Conservation (phyloP, 306 rosid genomes). For the Quillaja saponaria region DNA sequence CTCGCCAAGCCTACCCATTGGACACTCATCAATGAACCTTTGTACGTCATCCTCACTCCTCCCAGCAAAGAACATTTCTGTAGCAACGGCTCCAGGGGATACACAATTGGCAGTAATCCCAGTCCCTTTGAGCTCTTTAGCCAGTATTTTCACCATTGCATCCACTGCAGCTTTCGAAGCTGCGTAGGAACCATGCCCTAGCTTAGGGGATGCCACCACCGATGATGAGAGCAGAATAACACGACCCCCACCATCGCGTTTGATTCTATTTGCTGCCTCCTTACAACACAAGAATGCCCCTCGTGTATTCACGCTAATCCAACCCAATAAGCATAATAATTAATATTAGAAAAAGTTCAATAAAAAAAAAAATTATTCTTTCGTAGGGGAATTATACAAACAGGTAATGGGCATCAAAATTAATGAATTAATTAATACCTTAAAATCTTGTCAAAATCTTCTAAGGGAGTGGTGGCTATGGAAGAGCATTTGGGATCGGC, state of each 20-base stretch:
- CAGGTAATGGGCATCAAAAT: background rate
- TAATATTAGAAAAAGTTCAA: too few relatives aligned
- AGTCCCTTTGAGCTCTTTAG: constrained; percentile 61
- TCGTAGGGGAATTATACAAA: too few relatives aligned
- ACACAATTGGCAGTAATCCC: constrained; percentile 55
- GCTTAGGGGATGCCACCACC: constrained; percentile 34
- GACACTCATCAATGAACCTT: constrained; percentile 20
- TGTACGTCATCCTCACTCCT: constrained; percentile 41
- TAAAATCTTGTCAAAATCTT: constrained; percentile 43
- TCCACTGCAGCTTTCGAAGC: constrained; percentile 71
- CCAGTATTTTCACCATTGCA: constrained; percentile 48
- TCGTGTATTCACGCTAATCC: constrained; percentile 41
- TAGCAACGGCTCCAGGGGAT: constrained; percentile 61
- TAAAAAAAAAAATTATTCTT: background rate
- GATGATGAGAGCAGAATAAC: constrained; percentile 47
- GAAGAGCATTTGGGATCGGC: constrained; percentile 34
- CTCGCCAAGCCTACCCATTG: constrained; percentile 43
- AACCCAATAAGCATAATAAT: too few relatives aligned
- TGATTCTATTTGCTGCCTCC: constrained; percentile 51
- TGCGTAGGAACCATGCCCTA: constrained; percentile 31
- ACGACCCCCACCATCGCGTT: constrained; percentile 61
- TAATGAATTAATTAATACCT: background rate
- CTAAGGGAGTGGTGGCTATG: constrained; percentile 34
- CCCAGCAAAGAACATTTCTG: constrained; percentile 48
- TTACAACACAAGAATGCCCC: constrained; percentile 50